These are phyloP conservation scores for Candida quercuum DNA, from an alignment of 805 yeast species.

Conservation along the genomic window DNA sequence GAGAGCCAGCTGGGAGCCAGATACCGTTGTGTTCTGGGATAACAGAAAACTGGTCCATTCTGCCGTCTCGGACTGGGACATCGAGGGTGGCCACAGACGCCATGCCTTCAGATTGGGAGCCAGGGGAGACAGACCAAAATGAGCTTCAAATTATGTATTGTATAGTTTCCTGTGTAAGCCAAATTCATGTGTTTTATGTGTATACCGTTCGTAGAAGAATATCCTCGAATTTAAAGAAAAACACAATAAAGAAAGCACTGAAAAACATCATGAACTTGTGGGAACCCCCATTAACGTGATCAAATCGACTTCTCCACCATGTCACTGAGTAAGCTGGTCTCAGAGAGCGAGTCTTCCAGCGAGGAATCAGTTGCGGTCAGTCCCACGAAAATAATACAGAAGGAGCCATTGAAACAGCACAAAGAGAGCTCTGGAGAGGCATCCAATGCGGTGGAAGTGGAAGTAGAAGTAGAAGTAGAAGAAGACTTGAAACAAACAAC, in stretches of 20 bases:
- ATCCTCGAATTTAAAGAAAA: neutral
- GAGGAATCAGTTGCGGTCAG: no score
- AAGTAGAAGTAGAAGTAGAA: neutral
- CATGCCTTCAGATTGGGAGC: constrained; percentile 10
- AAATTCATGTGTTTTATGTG: neutral
- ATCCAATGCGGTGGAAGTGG: neutral
- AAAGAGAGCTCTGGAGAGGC: neutral
- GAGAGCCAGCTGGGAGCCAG: constrained; percentile 18
- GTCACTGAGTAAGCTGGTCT: constrained; percentile 15
- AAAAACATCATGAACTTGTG: neutral
- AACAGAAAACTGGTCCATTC: constrained; percentile 37
- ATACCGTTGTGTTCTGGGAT: constrained; percentile 22
- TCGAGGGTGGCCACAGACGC: constrained; percentile 7
- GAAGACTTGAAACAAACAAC: constrained; percentile 1
- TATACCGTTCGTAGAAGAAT: neutral
- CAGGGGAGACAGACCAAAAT: constrained; percentile 9
- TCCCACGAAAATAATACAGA: no score
- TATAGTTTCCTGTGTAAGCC: neutral
- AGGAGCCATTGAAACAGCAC: neutral
- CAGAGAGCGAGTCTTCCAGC: constrained; percentile 22
- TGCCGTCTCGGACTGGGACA: constrained; percentile 47
- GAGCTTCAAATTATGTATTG: neutral
- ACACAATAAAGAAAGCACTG: neutral
- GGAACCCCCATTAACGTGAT: no score
- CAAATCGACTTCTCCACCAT: no score